Percentiles rank a stretch among this genome's conserved stretches.
Conservation (phyloP, 768 basidiomycete species). For the Agaricus sinodeliciosus region DNA sequence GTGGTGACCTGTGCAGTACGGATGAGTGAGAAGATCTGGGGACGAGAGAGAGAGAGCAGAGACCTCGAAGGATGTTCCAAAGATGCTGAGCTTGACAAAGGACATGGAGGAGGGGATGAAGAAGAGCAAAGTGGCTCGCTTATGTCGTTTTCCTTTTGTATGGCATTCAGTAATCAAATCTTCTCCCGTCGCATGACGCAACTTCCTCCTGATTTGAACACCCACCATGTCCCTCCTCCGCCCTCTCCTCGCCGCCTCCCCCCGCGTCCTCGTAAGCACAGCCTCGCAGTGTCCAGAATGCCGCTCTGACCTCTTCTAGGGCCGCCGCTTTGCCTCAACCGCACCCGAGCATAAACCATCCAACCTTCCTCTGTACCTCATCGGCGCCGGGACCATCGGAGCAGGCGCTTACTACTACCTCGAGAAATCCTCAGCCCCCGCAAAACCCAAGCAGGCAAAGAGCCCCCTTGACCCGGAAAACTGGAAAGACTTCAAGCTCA, state of each 20-base stretch:
- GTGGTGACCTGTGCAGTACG: conserved; percentile 89
- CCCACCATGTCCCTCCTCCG: conserved; percentile 37
- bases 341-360: conserved; percentile 38
- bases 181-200: conserved; percentile 2
- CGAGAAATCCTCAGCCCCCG: conserved; percentile 20
- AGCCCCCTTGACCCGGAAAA: conserved; percentile 71
- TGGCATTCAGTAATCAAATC: neutral
- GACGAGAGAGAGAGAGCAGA: conserved; percentile 10
- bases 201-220: neutral
- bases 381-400: conserved; percentile 40
- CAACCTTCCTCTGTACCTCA: conserved; percentile 40
- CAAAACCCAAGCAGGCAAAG: conserved; percentile 42
- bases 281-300: neutral
- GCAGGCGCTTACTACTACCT: conserved; percentile 47
- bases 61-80: conserved; percentile 98
- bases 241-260: conserved; percentile 22
- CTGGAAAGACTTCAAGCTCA: conserved; percentile 77
- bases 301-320: conserved; percentile 16
- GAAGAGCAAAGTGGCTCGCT: conserved; percentile 14
- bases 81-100: conserved; percentile 97
- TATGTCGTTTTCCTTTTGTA: conserved; percentile 15
- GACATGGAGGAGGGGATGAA: conserved; percentile 48
- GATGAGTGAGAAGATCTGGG: conserved; percentile 65
- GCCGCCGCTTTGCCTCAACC: conserved; percentile 30
- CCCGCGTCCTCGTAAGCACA: conserved; percentile 36